phyloP scores from a whole-genome alignment of 805 yeast genomes.

The Brettanomyces nanus region DNA sequence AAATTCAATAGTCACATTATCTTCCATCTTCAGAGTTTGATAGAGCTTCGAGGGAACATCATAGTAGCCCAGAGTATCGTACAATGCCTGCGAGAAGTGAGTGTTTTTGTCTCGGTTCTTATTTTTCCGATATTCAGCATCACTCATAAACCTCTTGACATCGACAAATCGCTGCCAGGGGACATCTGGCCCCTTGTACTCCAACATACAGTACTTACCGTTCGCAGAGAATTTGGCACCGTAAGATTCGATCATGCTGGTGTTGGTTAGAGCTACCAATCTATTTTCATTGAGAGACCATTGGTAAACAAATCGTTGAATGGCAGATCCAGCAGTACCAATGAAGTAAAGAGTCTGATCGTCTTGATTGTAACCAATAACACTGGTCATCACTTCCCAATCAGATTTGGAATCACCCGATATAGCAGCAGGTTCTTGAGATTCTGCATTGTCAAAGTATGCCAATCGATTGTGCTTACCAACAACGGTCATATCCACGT shows the following conservation, averaged over 20 bases:
- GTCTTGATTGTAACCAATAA: conserved; percentile 39
- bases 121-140: conserved; percentile 4
- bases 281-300: neutral
- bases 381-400: conserved; percentile 46
- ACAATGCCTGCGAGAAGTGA: neutral
- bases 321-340: conserved; percentile 46
- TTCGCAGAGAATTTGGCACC: conserved; percentile 48
- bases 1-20: conserved; percentile 37
- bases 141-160: conserved; percentile 10
- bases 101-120: neutral
- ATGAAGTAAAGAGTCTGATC: conserved; percentile 43
- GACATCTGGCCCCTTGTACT: conserved; percentile 39
- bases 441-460: conserved; percentile 38
- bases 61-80: conserved; percentile 18
- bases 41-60: conserved; percentile 46
- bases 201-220: conserved; percentile 41
- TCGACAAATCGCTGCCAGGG: conserved; percentile 38
- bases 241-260: conserved; percentile 36
- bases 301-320: conserved; percentile 52
- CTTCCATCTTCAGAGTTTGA: conserved; percentile 22
- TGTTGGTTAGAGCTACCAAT: conserved; percentile 21
- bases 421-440: conserved; percentile 29
- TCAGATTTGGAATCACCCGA: conserved; percentile 32
- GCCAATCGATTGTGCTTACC: conserved; percentile 58
- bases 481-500: conserved; percentile 51